Base-by-base conservation (phyloP, 176 grass and related monocot genomes). In the Ensete ventricosum region DNA sequence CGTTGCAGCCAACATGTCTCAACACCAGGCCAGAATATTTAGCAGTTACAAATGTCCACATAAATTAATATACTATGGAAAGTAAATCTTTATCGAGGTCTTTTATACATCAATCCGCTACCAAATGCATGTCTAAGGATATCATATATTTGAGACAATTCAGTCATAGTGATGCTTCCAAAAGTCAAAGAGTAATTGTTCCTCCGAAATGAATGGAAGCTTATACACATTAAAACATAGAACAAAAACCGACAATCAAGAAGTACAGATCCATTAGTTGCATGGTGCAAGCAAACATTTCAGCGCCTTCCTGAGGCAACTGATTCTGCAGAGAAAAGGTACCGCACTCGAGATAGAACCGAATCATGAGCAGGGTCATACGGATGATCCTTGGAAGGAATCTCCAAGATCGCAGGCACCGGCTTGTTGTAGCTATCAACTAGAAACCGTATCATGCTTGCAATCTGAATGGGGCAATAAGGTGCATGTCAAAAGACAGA, bases 331-430 rank as follows among this genome's bases (percentile, higher is more conserved):
- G 84, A 87, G 77, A 96, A 96, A 48, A 96, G 86, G 67, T 96
- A 88, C 54, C 78, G 85, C 80, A 96, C 92, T 0, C 92, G 87
- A 81, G 89, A 96, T 64, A 92, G 82, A 11, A 87, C 89, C 0
- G 92, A 96, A 74, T 96, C 89, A 2, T 77, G 83, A 13, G 81
- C 84, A 12, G 89, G 92, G 60, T 96, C 92, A 69, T 96, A 96
- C 0, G 92, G 92, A 84, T 96, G 89, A 16, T 96, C 92, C 86
- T 96, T 96, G 63, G 92, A 92, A 70, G 92, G 89, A 72, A 96
- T 96, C 72, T 96, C 92, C 80, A 96, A 54, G 62, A 96, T 96
- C 63, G 89, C 89, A 79, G 89, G 92, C 13, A 96, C 49, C 3
- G 92, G 89, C 26, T 80, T 96, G 81, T 96, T 92, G 87, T 96